phyloP scores from a whole-genome alignment of 2,329 filamentous ascomycete species.

The Fusarium solani-melongenae region DNA sequence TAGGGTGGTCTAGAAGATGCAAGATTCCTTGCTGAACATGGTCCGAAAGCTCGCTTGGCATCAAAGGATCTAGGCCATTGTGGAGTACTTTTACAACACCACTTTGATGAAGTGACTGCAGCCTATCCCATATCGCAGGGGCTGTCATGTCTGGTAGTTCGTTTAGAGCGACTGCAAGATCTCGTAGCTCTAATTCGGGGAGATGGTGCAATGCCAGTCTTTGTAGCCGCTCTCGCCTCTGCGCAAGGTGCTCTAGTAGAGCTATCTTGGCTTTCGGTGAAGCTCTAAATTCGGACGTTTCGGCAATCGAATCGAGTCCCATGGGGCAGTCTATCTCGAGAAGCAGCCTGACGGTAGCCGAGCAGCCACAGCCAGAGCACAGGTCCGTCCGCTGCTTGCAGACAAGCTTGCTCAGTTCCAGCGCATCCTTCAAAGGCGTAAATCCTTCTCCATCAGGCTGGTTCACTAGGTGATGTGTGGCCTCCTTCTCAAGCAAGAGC shows the following conservation, averaged over 20 bases:
- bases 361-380: neutral
- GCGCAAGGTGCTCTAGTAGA: neutral
- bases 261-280: neutral
- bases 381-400: too few species aligned
- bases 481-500: neutral
- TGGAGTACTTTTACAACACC: neutral
- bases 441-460: rapidly evolving
- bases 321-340: neutral
- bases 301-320: neutral
- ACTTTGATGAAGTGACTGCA: neutral
- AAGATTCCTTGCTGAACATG: neutral
- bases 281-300: rapidly evolving
- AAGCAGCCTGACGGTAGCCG: neutral
- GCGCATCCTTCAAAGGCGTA: neutral
- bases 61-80: neutral
- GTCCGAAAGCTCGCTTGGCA: rapidly evolving
- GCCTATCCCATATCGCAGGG: neutral
- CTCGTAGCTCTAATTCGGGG: neutral
- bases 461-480: neutral
- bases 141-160: neutral
- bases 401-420: too few species aligned
- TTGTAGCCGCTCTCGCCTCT: neutral
- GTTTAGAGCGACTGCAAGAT: neutral
- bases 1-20: neutral
- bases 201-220: neutral